phyloP scores from a whole-genome alignment of 164 flowering plant species.

The Chimonanthus salicifolius region DNA sequence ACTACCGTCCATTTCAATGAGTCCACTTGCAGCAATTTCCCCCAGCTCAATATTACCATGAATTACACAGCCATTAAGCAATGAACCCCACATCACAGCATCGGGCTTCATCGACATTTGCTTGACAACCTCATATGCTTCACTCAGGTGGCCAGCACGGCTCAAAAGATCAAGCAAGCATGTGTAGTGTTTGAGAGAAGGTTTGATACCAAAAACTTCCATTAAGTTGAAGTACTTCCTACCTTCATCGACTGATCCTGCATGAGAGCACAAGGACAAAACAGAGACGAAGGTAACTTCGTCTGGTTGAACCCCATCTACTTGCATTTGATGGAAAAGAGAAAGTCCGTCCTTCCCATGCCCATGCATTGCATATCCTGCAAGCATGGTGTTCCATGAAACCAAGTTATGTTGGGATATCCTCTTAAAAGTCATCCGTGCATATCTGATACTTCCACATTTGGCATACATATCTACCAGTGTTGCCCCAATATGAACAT shows the following conservation, averaged over 20 bases:
- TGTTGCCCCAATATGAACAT: conserved; percentile 50
- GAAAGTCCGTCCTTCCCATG: conserved; percentile 54
- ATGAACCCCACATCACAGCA: conserved; percentile 53
- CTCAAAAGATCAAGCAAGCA: conserved; percentile 68
- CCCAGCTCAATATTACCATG: conserved; percentile 45
- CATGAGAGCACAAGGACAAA: conserved; percentile 63
- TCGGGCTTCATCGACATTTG: conserved; percentile 43
- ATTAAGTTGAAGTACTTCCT: conserved; percentile 42
- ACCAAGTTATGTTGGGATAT: conserved; percentile 45
- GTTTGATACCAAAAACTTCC: conserved; percentile 32
- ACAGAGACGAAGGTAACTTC: conserved; percentile 56
- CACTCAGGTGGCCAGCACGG: conserved; percentile 41
- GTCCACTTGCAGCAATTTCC: conserved; percentile 46
- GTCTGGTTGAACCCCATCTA: conserved; percentile 47
- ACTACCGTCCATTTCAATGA: conserved; percentile 47
- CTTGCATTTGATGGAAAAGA: conserved; percentile 41
- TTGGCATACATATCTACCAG: conserved; percentile 78
- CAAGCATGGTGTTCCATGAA: conserved; percentile 59
- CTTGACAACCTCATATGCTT: conserved; percentile 43
- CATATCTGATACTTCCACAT: conserved; percentile 48
- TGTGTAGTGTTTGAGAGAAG: conserved; percentile 60
- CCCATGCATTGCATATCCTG: conserved; percentile 72
- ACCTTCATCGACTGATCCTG: conserved; percentile 46
- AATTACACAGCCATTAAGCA: conserved; percentile 57
- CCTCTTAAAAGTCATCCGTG: conserved; percentile 30